These are phyloP conservation scores for Halocafeteria seosinensis DNA, from an alignment of 108 stramenopile species.

Conservation along the genomic window DNA sequence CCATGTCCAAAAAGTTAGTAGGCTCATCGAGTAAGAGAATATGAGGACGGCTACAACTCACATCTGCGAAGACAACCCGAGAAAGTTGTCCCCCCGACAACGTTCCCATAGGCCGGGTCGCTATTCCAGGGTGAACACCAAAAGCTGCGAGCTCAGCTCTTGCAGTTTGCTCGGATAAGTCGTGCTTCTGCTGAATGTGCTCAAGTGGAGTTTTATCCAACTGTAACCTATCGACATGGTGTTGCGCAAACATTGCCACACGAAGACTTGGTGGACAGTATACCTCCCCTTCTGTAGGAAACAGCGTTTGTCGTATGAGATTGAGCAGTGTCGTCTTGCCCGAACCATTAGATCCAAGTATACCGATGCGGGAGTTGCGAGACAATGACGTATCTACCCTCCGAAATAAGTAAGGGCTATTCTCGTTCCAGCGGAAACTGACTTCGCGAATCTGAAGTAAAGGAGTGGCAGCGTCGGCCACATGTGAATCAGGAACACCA, in stretches of 20 bases:
- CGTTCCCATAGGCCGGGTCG: constrained; percentile 91
- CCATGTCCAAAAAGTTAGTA: constrained; percentile 84
- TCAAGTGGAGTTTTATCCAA: no score
- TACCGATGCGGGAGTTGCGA: constrained; percentile 56
- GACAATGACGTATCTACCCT: constrained; percentile 84
- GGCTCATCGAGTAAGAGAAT: constrained; percentile 78
- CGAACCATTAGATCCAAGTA: constrained; percentile 69
- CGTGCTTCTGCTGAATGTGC: no score
- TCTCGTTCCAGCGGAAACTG: constrained; percentile 88
- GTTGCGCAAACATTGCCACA: no score
- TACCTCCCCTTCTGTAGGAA: no score
- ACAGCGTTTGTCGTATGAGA: no score
- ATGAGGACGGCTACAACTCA: constrained; percentile 69
- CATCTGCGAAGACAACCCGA: constrained; percentile 87
- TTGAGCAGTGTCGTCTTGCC: no score
- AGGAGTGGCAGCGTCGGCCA: no score
- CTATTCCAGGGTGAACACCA: constrained; percentile 90
- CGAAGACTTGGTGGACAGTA: no score
- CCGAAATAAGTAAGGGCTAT: constrained; percentile 49
- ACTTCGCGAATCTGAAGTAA: constrained; percentile 84
- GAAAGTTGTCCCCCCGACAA: constrained; percentile 91
- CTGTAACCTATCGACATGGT: no score
- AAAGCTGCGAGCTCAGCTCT: constrained; percentile 90
- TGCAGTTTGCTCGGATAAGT: no score
- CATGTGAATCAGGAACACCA: no score